phyloP scores from a whole-genome alignment of 176 grass and related monocot species.

The Oryza australiensis region DNA sequence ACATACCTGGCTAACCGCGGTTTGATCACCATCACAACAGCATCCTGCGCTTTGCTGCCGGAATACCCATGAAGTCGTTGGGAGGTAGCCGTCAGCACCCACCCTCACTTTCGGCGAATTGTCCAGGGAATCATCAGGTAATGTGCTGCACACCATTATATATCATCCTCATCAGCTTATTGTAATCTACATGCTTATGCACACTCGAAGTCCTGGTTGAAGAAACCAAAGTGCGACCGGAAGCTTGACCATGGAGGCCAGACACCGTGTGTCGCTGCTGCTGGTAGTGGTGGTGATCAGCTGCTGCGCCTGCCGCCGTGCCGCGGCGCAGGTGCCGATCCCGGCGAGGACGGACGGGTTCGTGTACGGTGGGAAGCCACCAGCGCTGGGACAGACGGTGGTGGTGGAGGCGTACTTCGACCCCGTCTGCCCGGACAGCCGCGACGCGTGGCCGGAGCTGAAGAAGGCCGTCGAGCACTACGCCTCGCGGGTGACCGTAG shows the following conservation, averaged over 20 bases:
- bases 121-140: background rate
- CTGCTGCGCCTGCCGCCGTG: background rate
- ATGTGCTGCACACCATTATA: background rate
- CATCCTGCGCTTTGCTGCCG: background rate
- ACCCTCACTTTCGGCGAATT: conserved; percentile 23
- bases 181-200: too few species aligned
- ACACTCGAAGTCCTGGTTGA: background rate
- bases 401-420: conserved; percentile 88
- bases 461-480: conserved; percentile 66
- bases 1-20: too few species aligned
- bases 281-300: background rate
- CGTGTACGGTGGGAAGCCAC: conserved; percentile 42
- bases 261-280: background rate
- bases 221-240: background rate
- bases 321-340: conserved; percentile 62
- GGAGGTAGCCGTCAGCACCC: background rate
- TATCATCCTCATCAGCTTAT: background rate
- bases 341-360: conserved; percentile 77
- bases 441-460: conserved; percentile 67
- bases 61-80: conserved; percentile 29
- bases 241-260: conserved; percentile 1
- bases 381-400: conserved; percentile 67
- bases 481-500: conserved; percentile 46
- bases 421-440: conserved; percentile 87
- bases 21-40: background rate